phyloP scores from a whole-genome alignment of 1,284 basidiomycete species.

The Anthracocystis panici-leucophaei region DNA sequence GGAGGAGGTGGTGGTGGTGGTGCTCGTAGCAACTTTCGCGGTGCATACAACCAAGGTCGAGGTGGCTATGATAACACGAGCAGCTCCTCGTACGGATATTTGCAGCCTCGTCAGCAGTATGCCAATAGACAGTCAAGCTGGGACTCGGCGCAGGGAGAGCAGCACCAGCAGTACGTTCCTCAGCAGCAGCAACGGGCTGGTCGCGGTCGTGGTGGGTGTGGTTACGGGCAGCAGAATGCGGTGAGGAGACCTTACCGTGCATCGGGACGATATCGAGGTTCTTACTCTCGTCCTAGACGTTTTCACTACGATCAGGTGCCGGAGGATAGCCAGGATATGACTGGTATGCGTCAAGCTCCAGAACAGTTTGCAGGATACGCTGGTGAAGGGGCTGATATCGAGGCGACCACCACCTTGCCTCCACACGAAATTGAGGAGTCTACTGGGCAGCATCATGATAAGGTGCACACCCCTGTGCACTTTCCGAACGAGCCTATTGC shows the following conservation, averaged over 20 bases:
- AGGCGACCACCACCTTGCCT: background rate
- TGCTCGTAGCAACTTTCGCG: background rate
- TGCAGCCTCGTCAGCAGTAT: background rate
- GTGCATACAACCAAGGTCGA: background rate
- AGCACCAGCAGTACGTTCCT: background rate
- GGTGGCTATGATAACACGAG: background rate
- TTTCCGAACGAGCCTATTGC: background rate
- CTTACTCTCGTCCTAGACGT: constrained; percentile 6
- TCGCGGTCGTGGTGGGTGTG: constrained; percentile 1
- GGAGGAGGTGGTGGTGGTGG: background rate
- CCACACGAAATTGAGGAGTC: background rate
- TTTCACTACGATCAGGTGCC: background rate
- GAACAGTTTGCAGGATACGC: background rate
- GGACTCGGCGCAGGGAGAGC: background rate
- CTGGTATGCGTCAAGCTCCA: background rate
- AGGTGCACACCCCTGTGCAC: background rate
- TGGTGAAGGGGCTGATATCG: background rate
- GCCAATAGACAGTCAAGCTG: background rate
- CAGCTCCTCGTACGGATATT: background rate
- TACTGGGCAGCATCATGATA: background rate
- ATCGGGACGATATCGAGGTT: background rate
- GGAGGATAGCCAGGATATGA: background rate
- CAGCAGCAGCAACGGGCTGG: background rate
- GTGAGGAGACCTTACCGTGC: background rate
- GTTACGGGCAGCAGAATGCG: background rate